Percentiles rank a stretch among this genome's conserved stretches.
phyloP scores from a whole-genome alignment of 2,329 filamentous ascomycete species.

The Penicillium verrucosum region DNA sequence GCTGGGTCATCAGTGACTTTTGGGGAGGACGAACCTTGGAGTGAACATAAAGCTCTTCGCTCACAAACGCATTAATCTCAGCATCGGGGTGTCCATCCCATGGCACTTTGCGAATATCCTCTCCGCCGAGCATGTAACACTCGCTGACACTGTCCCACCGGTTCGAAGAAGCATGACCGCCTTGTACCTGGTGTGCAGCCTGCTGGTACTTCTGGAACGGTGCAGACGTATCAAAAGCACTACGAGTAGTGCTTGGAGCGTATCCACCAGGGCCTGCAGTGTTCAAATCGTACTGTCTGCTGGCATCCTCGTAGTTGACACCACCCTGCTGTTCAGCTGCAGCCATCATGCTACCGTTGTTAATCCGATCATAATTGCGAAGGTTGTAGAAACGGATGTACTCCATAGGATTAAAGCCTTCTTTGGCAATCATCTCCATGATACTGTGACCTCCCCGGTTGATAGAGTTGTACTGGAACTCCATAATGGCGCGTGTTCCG shows the following conservation, averaged over 20 bases:
- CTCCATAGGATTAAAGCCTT: constrained; percentile 74
- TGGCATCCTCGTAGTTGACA: constrained; percentile 46
- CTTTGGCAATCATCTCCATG: constrained; percentile 69
- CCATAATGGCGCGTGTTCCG: constrained; percentile 93
- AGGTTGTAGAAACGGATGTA: constrained; percentile 95
- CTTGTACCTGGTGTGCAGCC: constrained; percentile 56
- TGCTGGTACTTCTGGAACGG: constrained; percentile 70
- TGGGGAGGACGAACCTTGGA: constrained; percentile 42
- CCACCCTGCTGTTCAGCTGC: constrained; percentile 43
- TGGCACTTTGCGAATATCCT: constrained; percentile 63
- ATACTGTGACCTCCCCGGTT: constrained; percentile 90
- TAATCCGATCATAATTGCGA: constrained; percentile 87
- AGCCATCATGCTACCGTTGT: constrained; percentile 44
- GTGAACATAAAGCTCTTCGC: constrained; percentile 62
- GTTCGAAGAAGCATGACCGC: constrained; percentile 45
- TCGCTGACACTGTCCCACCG: constrained; percentile 73
- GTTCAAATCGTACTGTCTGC: constrained; percentile 44
- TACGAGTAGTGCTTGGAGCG: constrained; percentile 33
- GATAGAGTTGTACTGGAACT: constrained; percentile 97
- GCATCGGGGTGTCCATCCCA: constrained; percentile 55
- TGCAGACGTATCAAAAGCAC: constrained; percentile 40
- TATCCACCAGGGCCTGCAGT: constrained; percentile 46
- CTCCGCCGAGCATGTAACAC: constrained; percentile 79
- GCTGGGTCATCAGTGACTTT: not conserved
- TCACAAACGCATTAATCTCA: constrained; percentile 62